Evolutionary conservation across 257 asterid species (phyloP).

Genomic region (Solanum chiquidenum): DNA sequence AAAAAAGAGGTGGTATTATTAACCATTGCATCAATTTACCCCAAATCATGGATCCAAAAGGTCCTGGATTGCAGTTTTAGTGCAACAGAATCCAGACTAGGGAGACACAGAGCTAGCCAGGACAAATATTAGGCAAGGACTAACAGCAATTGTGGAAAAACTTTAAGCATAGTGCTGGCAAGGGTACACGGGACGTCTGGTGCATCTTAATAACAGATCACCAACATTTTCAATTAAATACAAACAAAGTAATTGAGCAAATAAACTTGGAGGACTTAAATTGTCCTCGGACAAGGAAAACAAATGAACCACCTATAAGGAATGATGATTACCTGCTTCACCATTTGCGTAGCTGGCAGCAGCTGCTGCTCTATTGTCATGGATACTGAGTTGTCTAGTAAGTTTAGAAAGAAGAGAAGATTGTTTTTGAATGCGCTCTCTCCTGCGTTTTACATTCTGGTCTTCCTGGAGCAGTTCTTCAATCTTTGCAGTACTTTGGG

Average conservation of each 20-base stretch:
- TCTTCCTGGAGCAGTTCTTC: slow-evolving; percentile 91
- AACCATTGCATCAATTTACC: not conserved
- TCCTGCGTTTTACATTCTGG: slow-evolving; percentile 63
- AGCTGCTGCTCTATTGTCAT: slow-evolving; percentile 78
- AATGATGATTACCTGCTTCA: slow-evolving; percentile 45
- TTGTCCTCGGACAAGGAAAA: not conserved
- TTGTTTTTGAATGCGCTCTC: slow-evolving; percentile 72
- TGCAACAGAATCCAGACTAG: not conserved
- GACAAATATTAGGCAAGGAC: not conserved
- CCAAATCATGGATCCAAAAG: not conserved
- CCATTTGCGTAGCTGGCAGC: slow-evolving; percentile 53
- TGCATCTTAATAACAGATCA: not conserved
- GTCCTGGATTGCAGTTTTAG: not conserved
- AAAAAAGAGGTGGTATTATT: not conserved
- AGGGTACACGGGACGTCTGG: not conserved
- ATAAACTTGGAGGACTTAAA: not conserved
- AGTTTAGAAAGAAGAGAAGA: slow-evolving; percentile 77
- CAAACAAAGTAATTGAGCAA: not conserved
- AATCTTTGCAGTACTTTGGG: slow-evolving; percentile 60
- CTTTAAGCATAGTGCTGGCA: not conserved
- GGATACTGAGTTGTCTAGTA: slow-evolving; percentile 66
- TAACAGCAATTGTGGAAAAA: not conserved
- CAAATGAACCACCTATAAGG: not conserved
- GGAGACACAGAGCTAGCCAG: not conserved
- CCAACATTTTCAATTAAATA: not conserved